Percentiles rank a stretch among this genome's conserved stretches.
phyloP scores from a whole-genome alignment of 352 stramenopile species.

The Globisporangium nagaii region DNA sequence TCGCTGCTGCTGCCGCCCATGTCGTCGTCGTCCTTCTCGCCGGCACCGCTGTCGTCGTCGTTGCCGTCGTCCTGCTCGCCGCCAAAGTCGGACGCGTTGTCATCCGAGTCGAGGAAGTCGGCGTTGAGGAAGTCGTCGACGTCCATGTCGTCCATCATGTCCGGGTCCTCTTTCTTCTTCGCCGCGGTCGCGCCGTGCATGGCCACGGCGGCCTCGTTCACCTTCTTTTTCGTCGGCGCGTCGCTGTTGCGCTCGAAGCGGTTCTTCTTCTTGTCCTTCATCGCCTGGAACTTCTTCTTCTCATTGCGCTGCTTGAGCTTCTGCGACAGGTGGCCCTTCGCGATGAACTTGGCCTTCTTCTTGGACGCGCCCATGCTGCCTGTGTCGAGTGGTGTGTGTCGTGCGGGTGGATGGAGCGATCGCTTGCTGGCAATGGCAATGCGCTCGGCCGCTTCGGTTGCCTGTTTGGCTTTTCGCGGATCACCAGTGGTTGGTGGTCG shows the following conservation, averaged over 20 bases:
- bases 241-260: conserved; percentile 63
- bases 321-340: conserved; percentile 65
- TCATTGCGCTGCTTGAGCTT: conserved; percentile 86
- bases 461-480: conserved; percentile 9
- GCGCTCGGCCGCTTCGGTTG: neutral
- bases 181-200: neutral
- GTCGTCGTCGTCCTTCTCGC: conserved; percentile 38
- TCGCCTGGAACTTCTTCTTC: conserved; percentile 74
- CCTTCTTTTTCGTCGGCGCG: conserved; percentile 35
- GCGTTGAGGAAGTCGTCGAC: conserved; percentile 84
- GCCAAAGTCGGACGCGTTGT: conserved; percentile 16
- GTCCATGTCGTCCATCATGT: conserved; percentile 88
- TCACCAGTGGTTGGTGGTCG: conserved; percentile 6
- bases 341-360: conserved; percentile 88
- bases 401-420: neutral
- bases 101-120: conserved; percentile 76
- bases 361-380: conserved; percentile 55
- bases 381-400: neutral
- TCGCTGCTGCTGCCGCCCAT: conserved; percentile 61
- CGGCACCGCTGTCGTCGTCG: conserved; percentile 13
- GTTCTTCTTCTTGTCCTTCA: conserved; percentile 76
- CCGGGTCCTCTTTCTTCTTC: conserved; percentile 48
- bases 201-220: conserved; percentile 16
- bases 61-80: conserved; percentile 16
- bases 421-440: neutral